phyloP scores from a whole-genome alignment of 2,329 filamentous ascomycete species.

The Ascosphaera aggregata region DNA sequence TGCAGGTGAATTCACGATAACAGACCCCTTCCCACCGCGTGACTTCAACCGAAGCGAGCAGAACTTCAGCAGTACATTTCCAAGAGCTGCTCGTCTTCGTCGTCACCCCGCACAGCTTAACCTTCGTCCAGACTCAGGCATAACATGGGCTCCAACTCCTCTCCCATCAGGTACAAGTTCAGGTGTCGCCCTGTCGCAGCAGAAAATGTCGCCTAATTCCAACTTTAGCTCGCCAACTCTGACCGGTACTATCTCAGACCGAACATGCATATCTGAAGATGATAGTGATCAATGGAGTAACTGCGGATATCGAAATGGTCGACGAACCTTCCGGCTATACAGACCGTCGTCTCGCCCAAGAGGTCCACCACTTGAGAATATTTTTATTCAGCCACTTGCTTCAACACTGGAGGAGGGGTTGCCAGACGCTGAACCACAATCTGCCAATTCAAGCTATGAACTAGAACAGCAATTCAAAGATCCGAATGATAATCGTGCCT shows the following conservation, averaged over 20 bases:
- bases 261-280: background rate
- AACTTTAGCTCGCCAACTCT: slow-evolving; percentile 1
- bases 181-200: background rate
- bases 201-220: background rate
- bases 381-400: background rate
- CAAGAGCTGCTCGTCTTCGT: background rate
- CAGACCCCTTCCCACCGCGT: background rate
- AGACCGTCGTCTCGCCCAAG: background rate
- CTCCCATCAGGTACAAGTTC: background rate
- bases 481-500: background rate
- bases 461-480: background rate
- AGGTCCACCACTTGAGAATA: background rate
- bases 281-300: background rate
- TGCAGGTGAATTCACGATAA: background rate
- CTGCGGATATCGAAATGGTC: background rate
- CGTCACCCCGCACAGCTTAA: background rate
- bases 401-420: background rate
- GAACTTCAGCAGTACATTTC: background rate
- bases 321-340: background rate
- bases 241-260: background rate
- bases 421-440: background rate
- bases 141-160: background rate
- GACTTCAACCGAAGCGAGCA: background rate
- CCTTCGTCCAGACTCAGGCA: background rate
- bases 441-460: background rate